These are phyloP conservation scores for Kalanchoe fedtschenkoi DNA, from an alignment of 164 flowering plant genomes.

Conservation along the genomic window DNA sequence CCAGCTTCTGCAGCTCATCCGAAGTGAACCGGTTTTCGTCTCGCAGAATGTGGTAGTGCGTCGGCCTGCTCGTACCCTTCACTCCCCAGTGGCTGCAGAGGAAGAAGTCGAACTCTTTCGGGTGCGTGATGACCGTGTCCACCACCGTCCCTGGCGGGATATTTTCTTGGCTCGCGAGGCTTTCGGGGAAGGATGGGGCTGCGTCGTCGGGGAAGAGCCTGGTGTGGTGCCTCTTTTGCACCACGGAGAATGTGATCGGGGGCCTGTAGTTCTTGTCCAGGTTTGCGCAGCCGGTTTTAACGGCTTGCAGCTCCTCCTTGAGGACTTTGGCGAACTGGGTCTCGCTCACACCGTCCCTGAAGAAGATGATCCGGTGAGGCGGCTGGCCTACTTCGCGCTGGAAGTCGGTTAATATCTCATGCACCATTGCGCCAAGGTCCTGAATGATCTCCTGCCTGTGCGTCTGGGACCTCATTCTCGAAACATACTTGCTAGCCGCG, in stretches of 20 bases:
- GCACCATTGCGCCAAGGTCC: slow-evolving; percentile 72
- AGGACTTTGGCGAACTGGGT: slow-evolving; percentile 82
- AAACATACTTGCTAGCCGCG: slow-evolving; percentile 68
- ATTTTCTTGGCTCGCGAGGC: slow-evolving; percentile 37
- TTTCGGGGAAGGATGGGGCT: slow-evolving; percentile 15
- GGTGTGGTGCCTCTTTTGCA: slow-evolving; percentile 91
- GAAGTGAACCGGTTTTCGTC: slow-evolving; percentile 82
- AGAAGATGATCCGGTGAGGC: slow-evolving; percentile 69
- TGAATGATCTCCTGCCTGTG: slow-evolving; percentile 83
- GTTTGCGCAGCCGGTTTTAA: slow-evolving; percentile 45
- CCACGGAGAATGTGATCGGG: slow-evolving; percentile 67
- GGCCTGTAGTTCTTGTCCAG: slow-evolving; percentile 51
- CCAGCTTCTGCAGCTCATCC: slow-evolving; percentile 75
- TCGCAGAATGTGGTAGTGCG: slow-evolving; percentile 80
- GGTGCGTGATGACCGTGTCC: slow-evolving; percentile 76
- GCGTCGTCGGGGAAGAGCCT: slow-evolving; percentile 53
- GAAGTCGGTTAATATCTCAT: slow-evolving; percentile 64
- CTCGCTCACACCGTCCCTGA: slow-evolving; percentile 92
- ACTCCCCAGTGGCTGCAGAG: slow-evolving; percentile 92
- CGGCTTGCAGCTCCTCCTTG: slow-evolving; percentile 60
- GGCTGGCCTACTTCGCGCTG: slow-evolving; percentile 33
- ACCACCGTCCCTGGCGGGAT: slow-evolving; percentile 92
- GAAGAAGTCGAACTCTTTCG: slow-evolving; percentile 83
- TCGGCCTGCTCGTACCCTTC: slow-evolving; percentile 88
- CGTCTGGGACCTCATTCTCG: slow-evolving; percentile 76